Evolutionary conservation across 805 yeast genomes (phyloP), one percentile per base, ranked within the genome.

Genomic region (Saccharomycopsis sp.): DNA sequence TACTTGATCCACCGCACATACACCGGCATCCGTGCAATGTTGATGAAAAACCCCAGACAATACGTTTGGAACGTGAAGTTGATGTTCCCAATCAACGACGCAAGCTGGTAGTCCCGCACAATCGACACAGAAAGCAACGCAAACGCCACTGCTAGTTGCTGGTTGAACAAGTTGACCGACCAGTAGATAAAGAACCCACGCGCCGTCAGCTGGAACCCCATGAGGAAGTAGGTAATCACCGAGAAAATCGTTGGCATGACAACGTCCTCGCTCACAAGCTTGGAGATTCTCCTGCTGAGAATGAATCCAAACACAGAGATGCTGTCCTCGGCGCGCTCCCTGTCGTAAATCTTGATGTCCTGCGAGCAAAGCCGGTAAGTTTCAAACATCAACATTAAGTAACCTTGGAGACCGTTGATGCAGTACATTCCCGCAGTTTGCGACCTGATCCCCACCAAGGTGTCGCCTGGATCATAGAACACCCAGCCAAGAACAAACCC

Each of bases 1-100:
- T 81, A 85, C 54, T 80, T 82, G 4, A 79, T 69, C 95, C 95
- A 85, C 26, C 85, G 66, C 6, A 85, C 94, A 52, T 86, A 86
- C 1, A 82, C 94, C 0, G 94, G 94, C 76, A 84, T 69, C 1
- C 73, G 67, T 5, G 66, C 63, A 1, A 87, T 74, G 56, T 84
- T 83, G 17, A 79, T 81, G 53, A 80, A 84, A 58, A 74, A 82
- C 1, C 95, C 95, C 56, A 85, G 78, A 0, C 85, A 84, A 68
- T 81, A 72, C 39, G 83, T 73, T 52, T 83, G 85, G 20, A 81
- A 60, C 22, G 86, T 83, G 54, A 75, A 80, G 46, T 75, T 69
- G 39, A 76, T 54, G 52, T 81, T 82, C 23, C 75, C 68, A n/a
- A 75, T 58, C 42, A 80, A 59, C 0, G 81, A 64, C 2, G 87